These are phyloP conservation scores for Podaxis sp. DNA, from an alignment of 768 basidiomycete species.

Conservation along the genomic window DNA sequence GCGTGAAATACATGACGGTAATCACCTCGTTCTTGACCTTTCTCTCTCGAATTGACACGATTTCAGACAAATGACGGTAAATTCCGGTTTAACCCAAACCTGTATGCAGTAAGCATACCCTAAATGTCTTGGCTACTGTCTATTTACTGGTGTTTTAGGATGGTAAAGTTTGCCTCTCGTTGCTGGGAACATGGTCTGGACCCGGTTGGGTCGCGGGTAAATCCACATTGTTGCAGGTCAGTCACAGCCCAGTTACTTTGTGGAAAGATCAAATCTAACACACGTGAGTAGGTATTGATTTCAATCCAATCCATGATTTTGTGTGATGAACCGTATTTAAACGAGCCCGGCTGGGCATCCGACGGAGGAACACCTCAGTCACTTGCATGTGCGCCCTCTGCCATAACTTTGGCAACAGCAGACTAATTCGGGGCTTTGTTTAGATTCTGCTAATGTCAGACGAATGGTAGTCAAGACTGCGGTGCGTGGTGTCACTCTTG, in stretches of 20 bases:
- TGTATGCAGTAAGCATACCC: slow-evolving; percentile 67
- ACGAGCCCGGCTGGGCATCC: slow-evolving; percentile 86
- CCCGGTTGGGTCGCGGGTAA: slow-evolving; percentile 92
- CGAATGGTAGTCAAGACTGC: slow-evolving; percentile 91
- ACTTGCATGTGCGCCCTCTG: slow-evolving; percentile 57
- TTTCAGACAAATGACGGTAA: slow-evolving; percentile 80
- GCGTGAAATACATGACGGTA: slow-evolving; percentile 60
- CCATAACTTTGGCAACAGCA: background rate
- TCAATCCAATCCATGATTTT: slow-evolving; percentile 97
- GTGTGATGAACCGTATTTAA: slow-evolving; percentile 90
- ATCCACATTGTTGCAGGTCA: slow-evolving; percentile 82
- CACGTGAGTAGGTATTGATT: slow-evolving; percentile 71
- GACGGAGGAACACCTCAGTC: slow-evolving; percentile 73
- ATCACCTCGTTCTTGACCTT: slow-evolving; percentile 13
- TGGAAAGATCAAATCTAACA: slow-evolving; percentile 27
- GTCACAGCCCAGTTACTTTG: slow-evolving; percentile 13
- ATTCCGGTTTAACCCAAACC: slow-evolving; percentile 90
- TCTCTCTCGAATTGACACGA: background rate
- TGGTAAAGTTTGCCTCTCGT: slow-evolving; percentile 90
- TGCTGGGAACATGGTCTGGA: slow-evolving; percentile 90
- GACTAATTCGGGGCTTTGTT: background rate
- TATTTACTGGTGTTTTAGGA: slow-evolving; percentile 42
- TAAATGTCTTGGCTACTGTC: background rate
- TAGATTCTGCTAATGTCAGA: slow-evolving; percentile 89
- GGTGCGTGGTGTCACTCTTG: slow-evolving; percentile 33